Evolutionary conservation across 768 basidiomycete species (phyloP).

Genomic region (Dioszegia hungarica): DNA sequence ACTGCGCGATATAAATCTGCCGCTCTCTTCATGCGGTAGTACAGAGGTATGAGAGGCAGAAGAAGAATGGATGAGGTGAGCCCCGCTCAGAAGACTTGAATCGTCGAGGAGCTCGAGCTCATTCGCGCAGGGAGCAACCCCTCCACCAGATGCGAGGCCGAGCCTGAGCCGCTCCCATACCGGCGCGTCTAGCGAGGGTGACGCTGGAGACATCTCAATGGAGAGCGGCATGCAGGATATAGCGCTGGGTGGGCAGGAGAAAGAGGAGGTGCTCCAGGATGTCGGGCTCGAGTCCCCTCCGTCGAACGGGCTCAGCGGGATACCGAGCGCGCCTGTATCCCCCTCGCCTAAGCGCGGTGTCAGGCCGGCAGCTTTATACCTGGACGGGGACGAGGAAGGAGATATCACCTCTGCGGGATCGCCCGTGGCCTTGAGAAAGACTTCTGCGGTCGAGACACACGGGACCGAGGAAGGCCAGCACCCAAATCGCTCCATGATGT

Average conservation of each 20-base stretch:
- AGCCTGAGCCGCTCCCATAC: neutral
- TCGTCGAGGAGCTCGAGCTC: no score
- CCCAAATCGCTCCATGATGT: no score
- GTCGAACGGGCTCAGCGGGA: neutral
- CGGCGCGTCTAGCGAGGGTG: neutral
- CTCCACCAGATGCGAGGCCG: neutral
- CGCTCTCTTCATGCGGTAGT: no score
- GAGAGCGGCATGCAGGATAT: neutral
- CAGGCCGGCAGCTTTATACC: neutral
- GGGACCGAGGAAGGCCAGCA: no score
- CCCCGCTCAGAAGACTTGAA: no score
- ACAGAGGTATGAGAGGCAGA: slow-evolving; percentile 5
- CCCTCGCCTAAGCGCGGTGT: neutral
- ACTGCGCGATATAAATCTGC: no score
- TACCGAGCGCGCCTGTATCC: neutral
- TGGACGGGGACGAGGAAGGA: neutral
- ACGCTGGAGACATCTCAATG: neutral
- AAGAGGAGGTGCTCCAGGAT: slow-evolving; percentile 7
- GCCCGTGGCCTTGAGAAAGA: no score
- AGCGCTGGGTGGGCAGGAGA: neutral
- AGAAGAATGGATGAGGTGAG: slow-evolving; percentile 6
- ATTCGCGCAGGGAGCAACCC: neutral
- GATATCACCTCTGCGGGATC: slow-evolving; percentile 4
- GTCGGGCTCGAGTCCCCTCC: neutral
- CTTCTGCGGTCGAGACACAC: no score